These are phyloP conservation scores for Heracleum sosnowskyi DNA, from an alignment of 129 eudicot genomes.

Conservation along the genomic window DNA sequence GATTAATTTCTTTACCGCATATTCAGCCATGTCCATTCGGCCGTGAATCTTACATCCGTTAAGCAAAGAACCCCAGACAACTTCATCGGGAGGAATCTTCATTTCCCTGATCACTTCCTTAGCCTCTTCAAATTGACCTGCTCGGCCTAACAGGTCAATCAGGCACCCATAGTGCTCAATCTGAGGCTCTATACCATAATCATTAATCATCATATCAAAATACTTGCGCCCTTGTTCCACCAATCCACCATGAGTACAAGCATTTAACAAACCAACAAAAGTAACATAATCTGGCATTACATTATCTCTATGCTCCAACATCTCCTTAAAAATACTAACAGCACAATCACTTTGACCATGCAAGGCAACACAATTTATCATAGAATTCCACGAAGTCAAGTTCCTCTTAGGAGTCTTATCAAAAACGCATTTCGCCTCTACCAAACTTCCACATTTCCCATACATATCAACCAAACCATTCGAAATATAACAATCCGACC, in stretches of 20 bases:
- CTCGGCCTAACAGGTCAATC: conserved; percentile 66
- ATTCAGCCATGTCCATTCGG: conserved; percentile 63
- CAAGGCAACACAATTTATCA: conserved; percentile 55
- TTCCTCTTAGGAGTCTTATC: conserved; percentile 31
- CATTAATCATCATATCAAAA: conserved; percentile 45
- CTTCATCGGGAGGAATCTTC: conserved; percentile 67
- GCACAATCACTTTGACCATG: conserved; percentile 60
- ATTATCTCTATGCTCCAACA: conserved; percentile 24
- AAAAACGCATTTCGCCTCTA: conserved; percentile 45
- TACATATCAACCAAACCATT: conserved; percentile 75
- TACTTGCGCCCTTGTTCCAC: conserved; percentile 53
- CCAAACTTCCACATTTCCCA: conserved; percentile 79
- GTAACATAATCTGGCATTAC: conserved; percentile 57
- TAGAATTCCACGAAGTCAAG: conserved; percentile 65
- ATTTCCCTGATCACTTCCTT: conserved; percentile 52
- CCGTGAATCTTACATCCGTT: conserved; percentile 75
- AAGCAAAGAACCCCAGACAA: conserved; percentile 81
- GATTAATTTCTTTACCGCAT: conserved; percentile 52
- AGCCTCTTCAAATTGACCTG: conserved; percentile 62
- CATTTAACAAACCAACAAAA: conserved; percentile 59
- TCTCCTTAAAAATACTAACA: conserved; percentile 41
- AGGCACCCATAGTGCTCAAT: conserved; percentile 73
- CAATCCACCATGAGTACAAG: conserved; percentile 82
- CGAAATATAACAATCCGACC: conserved; percentile 31
- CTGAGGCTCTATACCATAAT: conserved; percentile 52